Conservation (phyloP, 169 alveolate species). For the Babesia divergens region DNA sequence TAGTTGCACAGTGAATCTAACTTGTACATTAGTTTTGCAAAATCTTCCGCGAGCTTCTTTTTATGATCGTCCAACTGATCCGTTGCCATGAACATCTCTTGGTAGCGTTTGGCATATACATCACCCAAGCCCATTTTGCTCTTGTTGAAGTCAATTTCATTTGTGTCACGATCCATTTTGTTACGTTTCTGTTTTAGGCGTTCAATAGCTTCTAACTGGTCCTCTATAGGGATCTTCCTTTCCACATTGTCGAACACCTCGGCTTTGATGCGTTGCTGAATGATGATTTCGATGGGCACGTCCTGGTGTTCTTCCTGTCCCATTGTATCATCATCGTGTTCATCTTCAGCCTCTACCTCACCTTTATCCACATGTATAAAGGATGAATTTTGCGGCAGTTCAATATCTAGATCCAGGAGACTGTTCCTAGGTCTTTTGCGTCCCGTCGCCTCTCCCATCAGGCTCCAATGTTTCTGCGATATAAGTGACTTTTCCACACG, state of each 20-base stretch:
- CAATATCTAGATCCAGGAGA: constrained; percentile 73
- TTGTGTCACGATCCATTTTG: constrained; percentile 53
- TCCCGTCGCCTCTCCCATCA: constrained; percentile 80
- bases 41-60: constrained; percentile 66
- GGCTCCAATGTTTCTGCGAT: constrained; percentile 79
- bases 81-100: constrained; percentile 64
- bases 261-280: constrained; percentile 71
- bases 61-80: constrained; percentile 65
- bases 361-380: constrained; percentile 26
- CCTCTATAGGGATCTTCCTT: constrained; percentile 56
- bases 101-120: constrained; percentile 71
- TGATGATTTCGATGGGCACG: constrained; percentile 65
- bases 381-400: constrained; percentile 67
- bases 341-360: constrained; percentile 33
- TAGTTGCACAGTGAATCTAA: constrained; percentile 75
- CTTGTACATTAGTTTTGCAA: constrained; percentile 70
- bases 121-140: constrained; percentile 76
- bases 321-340: constrained; percentile 9
- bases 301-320: constrained; percentile 41
- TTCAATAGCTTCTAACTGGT: constrained; percentile 41
- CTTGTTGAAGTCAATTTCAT: constrained; percentile 68
- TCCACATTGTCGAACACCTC: constrained; percentile 79
- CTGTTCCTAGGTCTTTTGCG: constrained; percentile 79
- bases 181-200: constrained; percentile 15
- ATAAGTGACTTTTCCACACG: constrained; percentile 73